These are phyloP conservation scores for Alternaria incomplexa DNA, from an alignment of 2,329 filamentous ascomycete genomes.

Conservation along the genomic window DNA sequence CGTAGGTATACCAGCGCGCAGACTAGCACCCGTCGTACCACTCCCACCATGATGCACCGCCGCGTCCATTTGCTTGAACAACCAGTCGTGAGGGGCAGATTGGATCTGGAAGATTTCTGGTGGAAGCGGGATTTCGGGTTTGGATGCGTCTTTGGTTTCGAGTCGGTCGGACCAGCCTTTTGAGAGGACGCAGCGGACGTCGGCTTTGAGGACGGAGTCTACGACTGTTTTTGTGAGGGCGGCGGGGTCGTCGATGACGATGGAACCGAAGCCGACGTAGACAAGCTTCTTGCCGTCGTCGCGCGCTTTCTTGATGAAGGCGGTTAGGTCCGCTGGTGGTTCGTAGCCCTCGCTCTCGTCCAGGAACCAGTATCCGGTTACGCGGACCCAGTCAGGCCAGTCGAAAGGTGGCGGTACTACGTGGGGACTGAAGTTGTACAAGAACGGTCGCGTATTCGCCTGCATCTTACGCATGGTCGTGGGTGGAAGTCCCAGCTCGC, in stretches of 20 bases:
- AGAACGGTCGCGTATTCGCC: slow-evolving; percentile 94
- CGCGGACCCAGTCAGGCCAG: slow-evolving; percentile 96
- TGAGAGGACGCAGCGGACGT: slow-evolving; percentile 91
- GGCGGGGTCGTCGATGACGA: slow-evolving; percentile 87
- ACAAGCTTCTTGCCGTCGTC: slow-evolving; percentile 87
- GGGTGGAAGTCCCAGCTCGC: slow-evolving; percentile 75
- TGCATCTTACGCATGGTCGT: slow-evolving; percentile 91
- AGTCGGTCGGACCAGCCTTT: slow-evolving; percentile 96
- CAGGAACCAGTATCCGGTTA: slow-evolving; percentile 98
- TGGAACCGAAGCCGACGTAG: slow-evolving; percentile 96
- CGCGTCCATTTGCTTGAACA: slow-evolving; percentile 92
- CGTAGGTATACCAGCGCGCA: slow-evolving; percentile 89
- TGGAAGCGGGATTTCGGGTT: slow-evolving; percentile 73
- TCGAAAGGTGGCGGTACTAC: slow-evolving; percentile 95
- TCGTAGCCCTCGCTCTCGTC: slow-evolving; percentile 74
- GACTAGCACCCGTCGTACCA: slow-evolving; percentile 90
- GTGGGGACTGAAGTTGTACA: slow-evolving; percentile 95
- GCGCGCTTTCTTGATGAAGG: slow-evolving; percentile 84
- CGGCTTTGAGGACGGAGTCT: slow-evolving; percentile 86
- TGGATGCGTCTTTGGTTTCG: slow-evolving; percentile 61
- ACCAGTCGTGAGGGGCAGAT: slow-evolving; percentile 93
- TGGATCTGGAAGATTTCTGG: slow-evolving; percentile 86
- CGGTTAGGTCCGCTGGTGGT: slow-evolving; percentile 75
- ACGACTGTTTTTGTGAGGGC: slow-evolving; percentile 93
- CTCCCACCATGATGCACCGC: slow-evolving; percentile 94